These are phyloP conservation scores for Penicillium arizonense DNA, from an alignment of 495 filamentous ascomycete genomes.

Conservation along the genomic window DNA sequence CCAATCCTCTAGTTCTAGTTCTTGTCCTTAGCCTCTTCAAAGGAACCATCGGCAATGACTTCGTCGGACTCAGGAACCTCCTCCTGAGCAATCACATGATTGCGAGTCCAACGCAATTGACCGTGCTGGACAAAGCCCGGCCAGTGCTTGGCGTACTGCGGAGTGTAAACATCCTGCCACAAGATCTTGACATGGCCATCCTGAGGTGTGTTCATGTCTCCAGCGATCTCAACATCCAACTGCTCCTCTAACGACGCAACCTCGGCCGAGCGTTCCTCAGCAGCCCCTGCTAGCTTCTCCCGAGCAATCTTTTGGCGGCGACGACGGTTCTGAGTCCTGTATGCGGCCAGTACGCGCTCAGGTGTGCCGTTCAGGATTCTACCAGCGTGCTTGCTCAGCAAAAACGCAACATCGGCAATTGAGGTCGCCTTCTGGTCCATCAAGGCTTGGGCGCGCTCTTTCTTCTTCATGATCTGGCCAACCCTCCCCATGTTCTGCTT, in stretches of 20 bases:
- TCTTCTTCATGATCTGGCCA: conserved; percentile 47
- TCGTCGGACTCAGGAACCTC: conserved; percentile 20
- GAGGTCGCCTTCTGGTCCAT: conserved; percentile 90
- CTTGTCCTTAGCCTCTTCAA: conserved; percentile 40
- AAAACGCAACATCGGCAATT: conserved; percentile 81
- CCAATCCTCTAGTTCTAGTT: conserved; percentile 1
- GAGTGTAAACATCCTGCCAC: conserved; percentile 69
- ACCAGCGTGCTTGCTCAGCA: conserved; percentile 58
- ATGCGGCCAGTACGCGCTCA: conserved; percentile 24
- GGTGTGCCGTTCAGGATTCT: conserved; percentile 33
- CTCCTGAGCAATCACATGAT: conserved; percentile 39
- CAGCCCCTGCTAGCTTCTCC: conserved; percentile 37
- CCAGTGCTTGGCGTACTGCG: conserved; percentile 67
- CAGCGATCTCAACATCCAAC: conserved; percentile 30
- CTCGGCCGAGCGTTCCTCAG: conserved; percentile 30
- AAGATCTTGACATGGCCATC: conserved; percentile 50
- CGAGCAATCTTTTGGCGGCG: conserved; percentile 30
- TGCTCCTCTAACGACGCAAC: conserved; percentile 30
- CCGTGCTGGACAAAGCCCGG: conserved; percentile 65
- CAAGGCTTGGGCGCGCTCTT: conserved; percentile 59
- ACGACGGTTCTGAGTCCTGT: conserved; percentile 31
- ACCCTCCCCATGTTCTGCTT: conserved; percentile 42
- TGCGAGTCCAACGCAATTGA: conserved; percentile 35
- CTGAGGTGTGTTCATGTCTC: conserved; percentile 27
- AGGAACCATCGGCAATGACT: conserved; percentile 44